phyloP scores from a whole-genome alignment of 495 filamentous ascomycete genomes.

The Trichoderma parareesei region DNA sequence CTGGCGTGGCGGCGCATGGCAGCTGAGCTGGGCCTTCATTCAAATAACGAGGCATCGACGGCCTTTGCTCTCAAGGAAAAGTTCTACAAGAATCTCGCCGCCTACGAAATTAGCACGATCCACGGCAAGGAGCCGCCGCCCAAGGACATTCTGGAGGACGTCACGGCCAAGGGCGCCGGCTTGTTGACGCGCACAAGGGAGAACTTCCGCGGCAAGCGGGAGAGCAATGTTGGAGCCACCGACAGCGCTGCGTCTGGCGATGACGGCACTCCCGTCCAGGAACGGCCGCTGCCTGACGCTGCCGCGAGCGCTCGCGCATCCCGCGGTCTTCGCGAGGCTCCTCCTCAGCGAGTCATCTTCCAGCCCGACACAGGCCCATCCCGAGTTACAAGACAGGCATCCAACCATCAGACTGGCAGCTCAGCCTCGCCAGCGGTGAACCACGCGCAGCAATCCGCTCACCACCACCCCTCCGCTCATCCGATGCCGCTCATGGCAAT shows the following conservation, averaged over 20 bases:
- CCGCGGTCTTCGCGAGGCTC: slow-evolving; percentile 66
- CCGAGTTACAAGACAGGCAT: slow-evolving; percentile 49
- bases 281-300: slow-evolving; percentile 53
- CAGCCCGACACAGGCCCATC: slow-evolving; percentile 61
- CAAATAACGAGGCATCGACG: slow-evolving; percentile 57
- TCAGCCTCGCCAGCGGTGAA: slow-evolving; percentile 21
- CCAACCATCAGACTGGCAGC: slow-evolving; percentile 36
- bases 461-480: slow-evolving; percentile 16
- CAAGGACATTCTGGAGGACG: slow-evolving; percentile 69
- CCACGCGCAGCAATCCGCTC: slow-evolving; percentile 23
- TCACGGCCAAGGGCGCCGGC: slow-evolving; percentile 66
- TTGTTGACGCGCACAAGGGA: slow-evolving; percentile 69
- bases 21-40: slow-evolving; percentile 50
- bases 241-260: slow-evolving; percentile 48
- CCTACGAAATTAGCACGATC: slow-evolving; percentile 68
- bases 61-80: slow-evolving; percentile 71
- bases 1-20: slow-evolving; percentile 69
- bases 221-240: slow-evolving; percentile 22
- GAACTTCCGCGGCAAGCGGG: slow-evolving; percentile 48
- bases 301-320: slow-evolving; percentile 52
- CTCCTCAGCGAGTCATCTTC: slow-evolving; percentile 72
- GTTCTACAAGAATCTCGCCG: slow-evolving; percentile 76
- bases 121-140: slow-evolving; percentile 70
- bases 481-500: neutral
- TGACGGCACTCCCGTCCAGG: slow-evolving; percentile 55